Base-by-base conservation (phyloP, 2,329 filamentous ascomycete genomes). In the Penicillium digitatum region DNA sequence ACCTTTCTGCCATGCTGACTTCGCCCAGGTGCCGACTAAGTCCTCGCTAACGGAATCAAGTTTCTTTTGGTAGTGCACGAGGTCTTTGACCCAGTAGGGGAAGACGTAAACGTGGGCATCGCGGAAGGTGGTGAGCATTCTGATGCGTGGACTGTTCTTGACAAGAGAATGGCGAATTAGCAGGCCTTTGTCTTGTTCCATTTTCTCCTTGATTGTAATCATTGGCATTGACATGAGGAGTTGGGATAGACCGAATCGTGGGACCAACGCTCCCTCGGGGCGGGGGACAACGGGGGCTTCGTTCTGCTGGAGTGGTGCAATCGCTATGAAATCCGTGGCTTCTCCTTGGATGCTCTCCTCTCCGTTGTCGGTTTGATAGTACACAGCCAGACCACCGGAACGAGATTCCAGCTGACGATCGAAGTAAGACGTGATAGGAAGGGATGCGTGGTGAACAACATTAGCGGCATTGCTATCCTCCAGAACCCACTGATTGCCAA, bases 91-190 rank as follows among this genome's bases (percentile, higher is more conserved):
- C 51, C 44, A 43, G 24, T 16, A 16, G 0, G 51, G 51, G 16
- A 54, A 42, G 20, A 49, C 24, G 44, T 54, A 54, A 7, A 54
- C 5, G 18, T 54, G 51, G 26, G 51, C 51, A 14, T 54, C 51
- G 9, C 51, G 51, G 27, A 43, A 42, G 14, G 34, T 42, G 7
- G 44, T 48, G 22, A 54, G 51, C 1, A 49, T 18, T n/a, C 35
- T 32, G 35, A 54, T n/a, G 5, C 29, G 44, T 2, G 27, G 18
- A n/a, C 16, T 27, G 1, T 16, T 35, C 18, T 43, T 10, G 27
- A 54, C n/a, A 6, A 54, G 37, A 3, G 44, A 48, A 27, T 35
- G 37, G 1, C 51, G 51, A 10, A 54, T 11, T 3, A 29, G 35
- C 0, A 54, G 29, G 3, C 29, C 12, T n/a, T 48, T 35, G 2